Evolutionary conservation across 176 grass and related monocot genomes (phyloP), one percentile per base, ranked within the genome.

Genomic region (Aegilops bicornis): DNA sequence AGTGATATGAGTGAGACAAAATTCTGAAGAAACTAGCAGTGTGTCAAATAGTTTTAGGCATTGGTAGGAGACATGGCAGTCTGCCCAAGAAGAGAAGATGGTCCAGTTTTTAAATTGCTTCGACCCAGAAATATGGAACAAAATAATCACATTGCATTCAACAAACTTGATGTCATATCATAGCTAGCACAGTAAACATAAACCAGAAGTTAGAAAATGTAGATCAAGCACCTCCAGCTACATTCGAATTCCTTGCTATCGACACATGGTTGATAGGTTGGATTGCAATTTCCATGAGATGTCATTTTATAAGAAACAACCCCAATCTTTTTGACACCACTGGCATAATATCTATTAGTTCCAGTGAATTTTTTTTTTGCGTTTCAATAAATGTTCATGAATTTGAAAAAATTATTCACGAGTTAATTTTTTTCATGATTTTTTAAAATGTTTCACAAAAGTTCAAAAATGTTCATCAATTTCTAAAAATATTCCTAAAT

Each of bases 61-160:
- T 32, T 35, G 64, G 1, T 37, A 37, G 36, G 36, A 37, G 36
- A 37, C 36, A 1, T 37, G 36, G 36, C 0, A 37, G 36, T 1
- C 36, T 37, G 36, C 36, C 36, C 36, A 1, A 37, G 36, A 37
- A 37, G 36, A 37, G 0, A 37, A 37, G 36, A 37, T 37, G 36
- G 6, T 7, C 36, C 36, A 37, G 7, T 37, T 37, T 37, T 37
- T 1, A 37, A 37, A 37, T 37, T 87, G 64, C 24, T 84, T 29
- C n/a, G 68, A 67, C 61, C 59, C 75, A 50, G 2, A 58, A 83
- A 86, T 42, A 17, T 79, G 76, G 42, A 85, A 85, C 19, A 29
- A 39, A 66, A 84, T 79, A 86, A 87, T 83, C 31, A 74, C 32
- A 73, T 6, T 31, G 25, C 75, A 89, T 78, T 54, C 59, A 77